Conservation (phyloP, 331 rosid species). For the Erythrophleum ivorense region DNA sequence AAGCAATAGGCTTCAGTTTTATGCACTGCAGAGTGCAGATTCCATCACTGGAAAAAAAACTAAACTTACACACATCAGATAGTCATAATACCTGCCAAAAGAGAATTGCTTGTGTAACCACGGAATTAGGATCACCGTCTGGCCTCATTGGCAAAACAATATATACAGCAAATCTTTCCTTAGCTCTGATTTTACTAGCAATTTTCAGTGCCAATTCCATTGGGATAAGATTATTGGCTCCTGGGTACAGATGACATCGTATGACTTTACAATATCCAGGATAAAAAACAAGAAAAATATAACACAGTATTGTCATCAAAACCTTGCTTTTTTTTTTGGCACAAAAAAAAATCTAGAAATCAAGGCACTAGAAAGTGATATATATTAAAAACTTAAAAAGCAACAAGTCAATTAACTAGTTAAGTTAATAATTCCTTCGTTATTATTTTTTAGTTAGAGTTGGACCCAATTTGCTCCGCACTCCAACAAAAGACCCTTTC, state of each 20-base stretch:
- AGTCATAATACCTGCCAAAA: neutral
- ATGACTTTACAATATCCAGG: slow-evolving; percentile 26
- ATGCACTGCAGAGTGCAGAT: neutral
- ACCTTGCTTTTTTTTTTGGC: neutral
- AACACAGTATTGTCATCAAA: neutral
- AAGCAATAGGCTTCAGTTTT: slow-evolving; percentile 23
- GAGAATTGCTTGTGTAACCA: slow-evolving; percentile 76
- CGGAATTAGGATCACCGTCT: slow-evolving; percentile 76
- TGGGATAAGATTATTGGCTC: no score
- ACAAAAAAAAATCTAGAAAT: slow-evolving; percentile 24
- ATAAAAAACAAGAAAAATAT: slow-evolving; percentile 23
- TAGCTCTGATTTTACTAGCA: neutral
- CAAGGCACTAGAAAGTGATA: slow-evolving; percentile 20
- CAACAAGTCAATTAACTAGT: slow-evolving; percentile 11
- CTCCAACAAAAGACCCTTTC: slow-evolving; percentile 27
- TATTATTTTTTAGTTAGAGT: slow-evolving; percentile 10
- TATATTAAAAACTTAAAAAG: slow-evolving; percentile 22
- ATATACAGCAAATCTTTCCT: slow-evolving; percentile 87
- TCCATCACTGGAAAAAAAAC: slow-evolving; percentile 7
- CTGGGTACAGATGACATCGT: no score
- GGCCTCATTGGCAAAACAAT: slow-evolving; percentile 90
- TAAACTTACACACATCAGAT: slow-evolving; percentile 28
- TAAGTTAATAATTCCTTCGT: neutral
- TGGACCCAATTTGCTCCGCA: slow-evolving; percentile 30
- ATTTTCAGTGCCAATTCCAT: no score